Conservation (phyloP, 495 filamentous ascomycete species). For the Lichenothelia convexa region DNA sequence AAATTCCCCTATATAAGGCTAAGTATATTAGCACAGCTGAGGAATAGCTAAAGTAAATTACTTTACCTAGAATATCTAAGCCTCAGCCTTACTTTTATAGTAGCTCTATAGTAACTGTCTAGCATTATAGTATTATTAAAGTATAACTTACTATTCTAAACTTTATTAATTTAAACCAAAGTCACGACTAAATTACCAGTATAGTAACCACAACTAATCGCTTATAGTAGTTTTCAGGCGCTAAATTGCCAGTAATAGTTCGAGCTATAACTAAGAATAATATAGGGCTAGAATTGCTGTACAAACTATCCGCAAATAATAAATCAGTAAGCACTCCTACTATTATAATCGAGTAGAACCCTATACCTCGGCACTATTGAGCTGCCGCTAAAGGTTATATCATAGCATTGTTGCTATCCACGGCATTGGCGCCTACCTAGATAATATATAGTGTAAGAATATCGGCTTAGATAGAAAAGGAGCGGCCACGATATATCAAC, state of each 20-base stretch:
- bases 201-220: neutral
- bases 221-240: neutral
- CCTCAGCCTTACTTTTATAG: neutral
- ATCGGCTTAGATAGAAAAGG: conserved; percentile 5
- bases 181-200: neutral
- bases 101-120: neutral
- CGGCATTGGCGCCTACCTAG: conserved; percentile 13
- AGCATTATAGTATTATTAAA: neutral
- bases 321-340: conserved; percentile 5
- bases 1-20: neutral
- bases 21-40: neutral
- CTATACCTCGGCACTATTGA: neutral
- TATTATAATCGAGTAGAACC: conserved; percentile 6
- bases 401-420: conserved; percentile 15
- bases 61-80: neutral
- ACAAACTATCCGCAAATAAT: conserved; percentile 3
- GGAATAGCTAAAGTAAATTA: neutral
- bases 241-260: neutral
- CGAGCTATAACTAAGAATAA: conserved; percentile 8
- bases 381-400: conserved; percentile 1
- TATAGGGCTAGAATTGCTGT: conserved; percentile 9
- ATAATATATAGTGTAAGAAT: conserved; percentile 15
- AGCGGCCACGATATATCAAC: conserved; percentile 11
- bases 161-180: neutral
- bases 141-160: neutral